These are phyloP conservation scores for Metschnikowia reukaufii DNA, from an alignment of 805 yeast genomes.

Conservation along the genomic window DNA sequence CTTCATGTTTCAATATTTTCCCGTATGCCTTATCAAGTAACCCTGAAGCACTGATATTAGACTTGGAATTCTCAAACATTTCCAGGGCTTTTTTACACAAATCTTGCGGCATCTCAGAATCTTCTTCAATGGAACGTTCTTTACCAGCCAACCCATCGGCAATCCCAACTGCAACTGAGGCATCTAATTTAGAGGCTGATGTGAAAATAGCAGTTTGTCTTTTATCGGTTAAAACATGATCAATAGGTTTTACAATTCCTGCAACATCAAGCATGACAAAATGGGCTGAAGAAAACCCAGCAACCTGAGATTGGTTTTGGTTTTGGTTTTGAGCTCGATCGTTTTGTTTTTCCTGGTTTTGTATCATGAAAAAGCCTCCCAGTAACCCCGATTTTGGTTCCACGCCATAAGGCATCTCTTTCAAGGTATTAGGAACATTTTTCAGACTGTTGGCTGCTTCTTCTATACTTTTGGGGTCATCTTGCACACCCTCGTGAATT, in stretches of 20 bases:
- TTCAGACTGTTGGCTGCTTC: too few relatives aligned
- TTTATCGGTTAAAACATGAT: not conserved
- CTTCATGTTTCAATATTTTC: not conserved
- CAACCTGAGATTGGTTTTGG: not conserved
- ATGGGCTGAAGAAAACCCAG: not conserved
- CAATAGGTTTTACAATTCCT: not conserved
- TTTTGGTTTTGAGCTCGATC: not conserved
- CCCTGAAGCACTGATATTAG: not conserved
- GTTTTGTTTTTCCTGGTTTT: not conserved
- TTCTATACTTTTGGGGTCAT: too few relatives aligned
- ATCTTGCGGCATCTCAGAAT: not conserved
- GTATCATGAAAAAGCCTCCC: not conserved
- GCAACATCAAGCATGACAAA: not conserved
- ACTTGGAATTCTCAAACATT: not conserved
- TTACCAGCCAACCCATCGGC: not conserved
- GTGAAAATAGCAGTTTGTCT: not conserved
- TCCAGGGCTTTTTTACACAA: not conserved
- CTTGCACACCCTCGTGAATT: not conserved
- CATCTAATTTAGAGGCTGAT: not conserved
- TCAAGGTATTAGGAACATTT: too few relatives aligned
- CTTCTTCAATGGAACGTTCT: not conserved
- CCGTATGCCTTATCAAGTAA: conserved; percentile 6
- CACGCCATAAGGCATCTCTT: not conserved
- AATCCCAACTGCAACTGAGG: not conserved
- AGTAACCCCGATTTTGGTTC: not conserved